Conservation (phyloP, 2,329 filamentous ascomycete species). For the Phialophora macrospora region DNA sequence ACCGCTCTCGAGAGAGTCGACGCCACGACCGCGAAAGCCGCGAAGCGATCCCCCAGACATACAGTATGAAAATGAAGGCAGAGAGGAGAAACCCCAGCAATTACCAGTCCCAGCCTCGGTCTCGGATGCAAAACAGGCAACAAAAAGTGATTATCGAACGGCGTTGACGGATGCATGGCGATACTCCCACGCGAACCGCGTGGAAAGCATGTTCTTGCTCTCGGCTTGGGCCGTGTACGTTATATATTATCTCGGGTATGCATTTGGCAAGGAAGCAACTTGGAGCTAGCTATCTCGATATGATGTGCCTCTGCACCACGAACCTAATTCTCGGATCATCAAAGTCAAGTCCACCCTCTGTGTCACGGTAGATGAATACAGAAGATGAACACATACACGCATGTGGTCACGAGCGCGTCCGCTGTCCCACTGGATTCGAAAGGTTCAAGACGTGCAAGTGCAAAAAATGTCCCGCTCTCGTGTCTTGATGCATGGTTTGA, state of each 20-base stretch:
- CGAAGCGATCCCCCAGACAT: constrained; percentile 29
- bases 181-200: constrained; percentile 17
- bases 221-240: constrained; percentile 22
- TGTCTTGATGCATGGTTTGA: background rate
- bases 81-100: background rate
- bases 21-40: constrained; percentile 24
- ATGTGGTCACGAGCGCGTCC: background rate
- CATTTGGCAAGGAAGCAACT: constrained; percentile 24
- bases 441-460: too few relatives aligned
- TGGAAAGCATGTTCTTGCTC: constrained; percentile 26
- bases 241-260: constrained; percentile 14
- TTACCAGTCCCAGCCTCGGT: background rate
- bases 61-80: background rate
- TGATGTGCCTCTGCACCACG: background rate
- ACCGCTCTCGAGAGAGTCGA: constrained; percentile 11
- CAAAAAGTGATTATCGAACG: constrained; percentile 11
- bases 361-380: background rate
- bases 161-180: constrained; percentile 23
- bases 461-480: too few relatives aligned
- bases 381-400: background rate
- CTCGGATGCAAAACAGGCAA: constrained; percentile 1
- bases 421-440: too few relatives aligned
- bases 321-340: background rate
- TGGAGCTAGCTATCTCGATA: constrained; percentile 2
- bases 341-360: background rate